Base-by-base conservation (phyloP, 148 eudicot genomes). In the Agrostemma githago region DNA sequence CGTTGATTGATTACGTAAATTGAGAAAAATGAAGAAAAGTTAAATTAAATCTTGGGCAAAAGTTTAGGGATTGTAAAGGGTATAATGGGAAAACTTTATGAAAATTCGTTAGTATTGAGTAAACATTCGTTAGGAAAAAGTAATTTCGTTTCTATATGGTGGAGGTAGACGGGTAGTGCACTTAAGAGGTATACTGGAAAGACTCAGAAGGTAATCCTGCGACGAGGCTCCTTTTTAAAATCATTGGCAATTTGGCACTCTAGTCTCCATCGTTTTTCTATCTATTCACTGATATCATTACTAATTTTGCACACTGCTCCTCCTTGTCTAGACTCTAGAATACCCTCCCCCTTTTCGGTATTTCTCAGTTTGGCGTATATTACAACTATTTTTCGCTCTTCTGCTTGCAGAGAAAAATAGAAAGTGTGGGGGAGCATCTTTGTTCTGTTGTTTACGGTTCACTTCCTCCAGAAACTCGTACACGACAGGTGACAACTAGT, bases 371-470 rank as follows among this genome's bases (percentile, higher is more conserved):
- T n/a, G 40, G 72, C 64, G 16, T 15, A 46, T 6, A n/a, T 6
- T 42, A 26, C 70, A 40, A 64, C n/a, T 65, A 53, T 16, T 74
- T 39, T 64, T 39, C 51, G 65, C 68, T 43, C 48, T 68, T 79
- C 15, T 79, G 54, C 17, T 70, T 16, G 3, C 88, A 95, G 98
- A 88, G 82, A 82, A 65, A 79, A 87, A 86, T 95, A 75, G 93
- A 95, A 85, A 70, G 64, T 62, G 81, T 66, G 66, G 86, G 92
- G 79, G 82, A 79, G 82, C 98, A 92, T 84, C 87, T 95, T 57
- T 95, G 98, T 78, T 95, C 98, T 82, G 97, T 95, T 69, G 98
- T 95, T 85, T 95, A 95, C 80, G 98, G 98, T 75, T 95, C 98
- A 81, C 83, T 95, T 56, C 98, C 98, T 38, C 96, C 97, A 42